A percentile compares a stretch with the other conserved stretches of the same genome.
phyloP scores from a whole-genome alignment of 495 filamentous ascomycete species.

The Tuber calosporum region DNA sequence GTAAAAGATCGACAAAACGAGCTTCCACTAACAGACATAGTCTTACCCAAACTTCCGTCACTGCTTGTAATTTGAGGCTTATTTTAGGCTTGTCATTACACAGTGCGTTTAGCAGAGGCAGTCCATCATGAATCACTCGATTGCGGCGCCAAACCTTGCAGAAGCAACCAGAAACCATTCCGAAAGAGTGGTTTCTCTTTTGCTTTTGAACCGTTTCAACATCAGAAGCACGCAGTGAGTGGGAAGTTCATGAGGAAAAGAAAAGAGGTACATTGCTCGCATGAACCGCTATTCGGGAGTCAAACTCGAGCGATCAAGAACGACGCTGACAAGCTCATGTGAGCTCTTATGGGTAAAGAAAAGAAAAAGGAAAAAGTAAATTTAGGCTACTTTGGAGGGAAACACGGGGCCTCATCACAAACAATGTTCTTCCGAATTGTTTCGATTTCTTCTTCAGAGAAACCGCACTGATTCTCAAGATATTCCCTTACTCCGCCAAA shows the following conservation, averaged over 20 bases:
- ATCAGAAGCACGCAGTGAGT: not conserved
- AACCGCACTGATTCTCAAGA: slow-evolving; percentile 48
- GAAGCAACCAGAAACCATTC: not conserved
- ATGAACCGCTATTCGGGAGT: not conserved
- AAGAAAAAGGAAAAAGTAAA: not conserved
- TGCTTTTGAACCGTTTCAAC: not conserved
- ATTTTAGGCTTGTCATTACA: not conserved
- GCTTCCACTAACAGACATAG: not conserved
- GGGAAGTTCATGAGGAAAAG: not conserved
- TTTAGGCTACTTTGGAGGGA: slow-evolving; percentile 10
- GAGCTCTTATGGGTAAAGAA: not conserved
- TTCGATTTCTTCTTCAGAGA: slow-evolving; percentile 49
- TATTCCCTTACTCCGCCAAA: slow-evolving; percentile 56
- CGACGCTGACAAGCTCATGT: not conserved
- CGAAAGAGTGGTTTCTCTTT: not conserved
- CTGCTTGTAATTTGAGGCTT: not conserved
- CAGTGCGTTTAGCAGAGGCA: not conserved
- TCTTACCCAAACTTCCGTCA: not conserved
- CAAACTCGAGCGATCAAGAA: not conserved
- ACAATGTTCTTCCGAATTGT: slow-evolving; percentile 49
- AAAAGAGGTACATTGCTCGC: not conserved
- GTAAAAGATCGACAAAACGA: not conserved
- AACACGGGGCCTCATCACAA: slow-evolving; percentile 40
- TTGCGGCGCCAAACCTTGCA: not conserved
- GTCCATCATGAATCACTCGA: not conserved